phyloP scores from a whole-genome alignment of 2,329 filamentous ascomycete genomes.

The Diaporthe citri region DNA sequence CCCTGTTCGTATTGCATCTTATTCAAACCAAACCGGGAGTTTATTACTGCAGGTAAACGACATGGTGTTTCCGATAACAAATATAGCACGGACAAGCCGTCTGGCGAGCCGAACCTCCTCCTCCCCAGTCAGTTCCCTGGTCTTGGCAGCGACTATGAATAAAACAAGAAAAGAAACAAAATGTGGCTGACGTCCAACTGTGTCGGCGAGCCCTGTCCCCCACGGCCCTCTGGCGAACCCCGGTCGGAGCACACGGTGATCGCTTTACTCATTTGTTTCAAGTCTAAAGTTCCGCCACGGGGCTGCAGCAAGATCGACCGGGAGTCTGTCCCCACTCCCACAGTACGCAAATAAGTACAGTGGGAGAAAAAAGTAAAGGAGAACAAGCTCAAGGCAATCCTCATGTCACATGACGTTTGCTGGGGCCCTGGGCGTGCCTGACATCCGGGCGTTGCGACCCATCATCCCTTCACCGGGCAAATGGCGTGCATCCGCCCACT shows the following conservation, averaged over 20 bases:
- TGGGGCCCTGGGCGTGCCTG: conserved; percentile 16
- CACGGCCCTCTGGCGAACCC: conserved; percentile 2
- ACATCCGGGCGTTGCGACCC: conserved; percentile 17
- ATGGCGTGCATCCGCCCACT: conserved; percentile 29
- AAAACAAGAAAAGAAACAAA: conserved; percentile 20
- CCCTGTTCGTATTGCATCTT: background rate
- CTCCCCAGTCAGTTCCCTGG: background rate
- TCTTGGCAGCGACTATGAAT: conserved; percentile 19
- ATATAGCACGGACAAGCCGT: conserved; percentile 17
- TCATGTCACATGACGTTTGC: conserved; percentile 21
- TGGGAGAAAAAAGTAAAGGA: background rate
- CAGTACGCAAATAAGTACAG: conserved; percentile 17
- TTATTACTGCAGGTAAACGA: conserved; percentile 14
- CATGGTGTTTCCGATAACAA: conserved; percentile 16
- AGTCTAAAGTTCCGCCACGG: conserved; percentile 36
- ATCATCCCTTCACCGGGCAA: conserved; percentile 2
- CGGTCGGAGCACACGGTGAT: conserved; percentile 25
- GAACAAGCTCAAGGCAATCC: conserved; percentile 18
- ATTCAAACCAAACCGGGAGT: background rate
- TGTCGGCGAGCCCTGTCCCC: conserved; percentile 21
- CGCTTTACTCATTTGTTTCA: conserved; percentile 37
- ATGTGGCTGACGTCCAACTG: conserved; percentile 12
- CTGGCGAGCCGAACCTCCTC: background rate
- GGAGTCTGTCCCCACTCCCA: conserved; percentile 14
- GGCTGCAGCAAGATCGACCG: conserved; percentile 29